Evolutionary conservation across 2,329 filamentous ascomycete genomes (phyloP), one percentile per base, ranked within the genome.

Genomic region (Huntiella abstrusa): DNA sequence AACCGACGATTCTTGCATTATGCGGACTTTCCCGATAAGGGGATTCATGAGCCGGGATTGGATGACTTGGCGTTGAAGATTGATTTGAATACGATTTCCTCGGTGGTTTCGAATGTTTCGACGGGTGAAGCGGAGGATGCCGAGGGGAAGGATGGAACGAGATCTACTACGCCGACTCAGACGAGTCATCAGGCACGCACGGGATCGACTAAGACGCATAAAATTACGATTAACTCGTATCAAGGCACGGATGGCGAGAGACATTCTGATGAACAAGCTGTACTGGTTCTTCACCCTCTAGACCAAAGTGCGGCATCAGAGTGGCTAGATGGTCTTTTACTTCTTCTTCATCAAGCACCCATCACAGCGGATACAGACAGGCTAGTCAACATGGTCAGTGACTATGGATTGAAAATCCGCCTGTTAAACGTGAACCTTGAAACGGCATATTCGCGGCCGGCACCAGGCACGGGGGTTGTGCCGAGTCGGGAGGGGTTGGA

Each of bases 361-460:
- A 95, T 98, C 58, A 98, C 91, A n/a, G 76, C 86, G 2, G 88
- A 96, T 63, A 96, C 91, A 33, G 88, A 81, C 58, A 92, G 91
- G 61, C 66, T 96, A 51, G 80, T 95, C 46, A 77, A 79, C 47
- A 66, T 95, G 55, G 83, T 96, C 50, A 77, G 78, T 56, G 83
- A 92, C 54, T 96, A 94, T 58, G 87, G 91, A 4, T 66, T 96
- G 52, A 93, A 93, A 66, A 92, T 98, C 51, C 70, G 91, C 36
- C 64, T 98, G 57, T 67, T 98, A 55, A 98, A 96, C 60, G 82
- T 98, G 37, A 70, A 85, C 47, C 82, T 87, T 63, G 85, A 96
- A 59, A 82, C 75, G 43, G 69, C 69, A 4, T 73, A 92, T 58
- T 73, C 79, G 40, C 77, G 73, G 17, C 75, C 74, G 45, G 68